These are phyloP conservation scores for Pycnococcus provasolii DNA, from an alignment of 139 green algal genomes.

Conservation along the genomic window DNA sequence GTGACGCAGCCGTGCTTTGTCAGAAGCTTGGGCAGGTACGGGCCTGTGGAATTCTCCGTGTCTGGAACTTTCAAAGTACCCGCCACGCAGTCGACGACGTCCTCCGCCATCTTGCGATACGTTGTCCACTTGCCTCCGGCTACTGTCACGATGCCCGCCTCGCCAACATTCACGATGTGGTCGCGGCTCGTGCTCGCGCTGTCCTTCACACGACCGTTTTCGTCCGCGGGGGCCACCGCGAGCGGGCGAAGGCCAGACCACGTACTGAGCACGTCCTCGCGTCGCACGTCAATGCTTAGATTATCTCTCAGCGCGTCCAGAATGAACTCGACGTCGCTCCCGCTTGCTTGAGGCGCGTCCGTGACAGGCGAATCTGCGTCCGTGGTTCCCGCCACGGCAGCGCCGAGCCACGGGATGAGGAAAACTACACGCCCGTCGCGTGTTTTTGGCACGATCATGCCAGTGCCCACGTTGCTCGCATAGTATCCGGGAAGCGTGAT, in stretches of 20 bases:
- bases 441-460: slow-evolving; percentile 96
- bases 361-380: slow-evolving; percentile 52
- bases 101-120: slow-evolving; percentile 59
- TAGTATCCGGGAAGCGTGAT: slow-evolving; percentile 93
- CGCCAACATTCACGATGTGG: slow-evolving; percentile 55
- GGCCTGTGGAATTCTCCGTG: slow-evolving; percentile 2
- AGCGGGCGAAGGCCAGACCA: slow-evolving; percentile 92
- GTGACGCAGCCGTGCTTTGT: slow-evolving; percentile 47
- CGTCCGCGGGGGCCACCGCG: slow-evolving; percentile 53
- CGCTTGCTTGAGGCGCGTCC: slow-evolving; percentile 46
- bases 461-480: slow-evolving; percentile 45
- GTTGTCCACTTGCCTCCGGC: slow-evolving; percentile 95
- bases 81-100: slow-evolving; percentile 42
- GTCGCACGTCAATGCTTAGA: slow-evolving; percentile 70
- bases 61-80: slow-evolving; percentile 6
- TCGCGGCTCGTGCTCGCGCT: slow-evolving; percentile 37
- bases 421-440: slow-evolving; percentile 95
- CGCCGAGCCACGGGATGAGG: slow-evolving; percentile 68
- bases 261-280: slow-evolving; percentile 71
- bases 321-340: slow-evolving; percentile 90
- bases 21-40: slow-evolving; percentile 23
- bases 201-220: slow-evolving; percentile 22
- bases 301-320: slow-evolving; percentile 74
- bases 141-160: slow-evolving; percentile 82
- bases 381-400: slow-evolving; percentile 88